Percentiles rank a stretch among this genome's conserved stretches.
phyloP scores from a whole-genome alignment of 306 rosid genomes.

The Prunus persica region Prunus_persica_NCBIv2 NC_034014.1:25037001-25037500 shows the following conservation, averaged over 20 bases:
- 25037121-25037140: conserved; percentile 24
- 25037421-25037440: no score
- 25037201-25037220: conserved; percentile 22
- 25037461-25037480: no score
- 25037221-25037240: background rate
- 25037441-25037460: no score
- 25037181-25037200: conserved; percentile 38
- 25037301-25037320: no score
- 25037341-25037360: no score
- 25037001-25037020: conserved; percentile 45
- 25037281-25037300: no score
- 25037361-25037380: no score
- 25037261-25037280: background rate
- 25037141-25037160: conserved; percentile 24
- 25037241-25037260: background rate
- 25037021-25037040: conserved; percentile 35
- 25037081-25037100: conserved; percentile 35
- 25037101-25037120: background rate
- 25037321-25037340: no score
- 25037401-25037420: no score
- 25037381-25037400: no score
- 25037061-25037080: conserved; percentile 32
- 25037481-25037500: no score
- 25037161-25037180: conserved; percentile 27
- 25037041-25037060: conserved; percentile 25